Base-by-base conservation (phyloP, 495 filamentous ascomycete species). In the Bombardia bombarda region DNA sequence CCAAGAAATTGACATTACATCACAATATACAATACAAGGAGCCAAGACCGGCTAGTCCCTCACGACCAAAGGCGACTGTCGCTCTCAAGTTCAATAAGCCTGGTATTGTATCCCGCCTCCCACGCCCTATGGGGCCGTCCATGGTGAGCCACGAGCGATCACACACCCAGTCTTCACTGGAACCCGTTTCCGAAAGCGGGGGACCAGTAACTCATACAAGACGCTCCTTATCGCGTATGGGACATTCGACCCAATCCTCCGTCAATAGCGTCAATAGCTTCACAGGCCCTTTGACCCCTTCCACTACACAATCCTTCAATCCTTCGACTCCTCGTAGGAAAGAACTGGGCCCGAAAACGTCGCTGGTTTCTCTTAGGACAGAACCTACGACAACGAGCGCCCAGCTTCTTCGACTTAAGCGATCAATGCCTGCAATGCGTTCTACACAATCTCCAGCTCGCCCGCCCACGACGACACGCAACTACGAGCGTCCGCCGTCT, bases 101-200 rank as follows among this genome's bases (percentile, higher is more conserved):
- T 16, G 43, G 58, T 28, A 50, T 64, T 37, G 46, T 39, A 35
- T 68, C 71, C 26, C 65, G 73, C 32, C 65, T 90, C 46, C 79
- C 84, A 36, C 75, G 83, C 41, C 78, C 75, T 48, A 60, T 61
- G 56, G 69, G 82, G 40, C 75, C 75, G 43, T 42, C 47, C 2
- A 43, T 56, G 53, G 70, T 71, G 45, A 75, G 80, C 57, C 74
- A 77, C 45, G 77, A 77, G 42, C 67, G 77, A 34, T 73, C 79
- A 26, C 79, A 85, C 33, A 70, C 74, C 9, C 76, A 77, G 53
- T 83, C 87, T n/a, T 83, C 79, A 2, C 72, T 98, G 8, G 92
- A 95, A 49, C 90, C 90, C 23, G 89, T 97, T 2, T 95, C 86
- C 30, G 93, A 97, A 63, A 86, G 81, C 43, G 90, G 89, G 43